Base-by-base conservation (phyloP, 192 early-diverging fungal species). In the Spizellomyces punctatus region DNA sequence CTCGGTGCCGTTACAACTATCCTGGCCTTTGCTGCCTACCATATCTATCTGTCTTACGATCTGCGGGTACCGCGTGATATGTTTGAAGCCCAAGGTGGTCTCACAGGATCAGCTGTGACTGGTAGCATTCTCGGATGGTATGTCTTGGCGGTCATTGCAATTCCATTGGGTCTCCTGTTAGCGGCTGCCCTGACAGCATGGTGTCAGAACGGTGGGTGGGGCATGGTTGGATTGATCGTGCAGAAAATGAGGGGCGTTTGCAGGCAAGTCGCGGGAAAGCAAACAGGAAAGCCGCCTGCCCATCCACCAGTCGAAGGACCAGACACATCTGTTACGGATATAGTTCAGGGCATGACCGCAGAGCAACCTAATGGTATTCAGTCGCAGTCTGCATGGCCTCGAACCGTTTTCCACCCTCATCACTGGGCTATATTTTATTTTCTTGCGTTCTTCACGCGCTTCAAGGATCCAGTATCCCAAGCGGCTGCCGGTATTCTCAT, bases 391-490 rank as follows among this genome's bases (percentile, higher is more conserved):
- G 50, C 50, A 19, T 54, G 50, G 50, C 12, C 14, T 12, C 50
- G 14, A n/a, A 19, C 50, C 50, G 14, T 12, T 54, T 54, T 54
- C 17, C 50, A 54, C 17, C 50, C 50, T n/a, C 50, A 54, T 54
- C 50, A 54, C 50, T 54, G 50, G 50, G 50, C 50, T 19, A 54
- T 54, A 12, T 54, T 54, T 19, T 54, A 54, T 54, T 54, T 54
- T 19, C 17, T 54, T n/a, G 50, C 1, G 12, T 54, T 54, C 50
- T 54, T 54, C 50, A 54, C 50, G 1, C 50, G 50, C 12, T 54
- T 54, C 50, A 19, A 54, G 4, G 4, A 54, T 4, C 14, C 17
- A n/a, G 50, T 54, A 12, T 54, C 50, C 2, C 50, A 54, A 54
- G 17, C 17, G 12, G 0, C 50, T 2, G 50, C 50, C 1, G 50